Base-by-base conservation (phyloP, 345 rosid species). In the Eutrema japonicum region DNA sequence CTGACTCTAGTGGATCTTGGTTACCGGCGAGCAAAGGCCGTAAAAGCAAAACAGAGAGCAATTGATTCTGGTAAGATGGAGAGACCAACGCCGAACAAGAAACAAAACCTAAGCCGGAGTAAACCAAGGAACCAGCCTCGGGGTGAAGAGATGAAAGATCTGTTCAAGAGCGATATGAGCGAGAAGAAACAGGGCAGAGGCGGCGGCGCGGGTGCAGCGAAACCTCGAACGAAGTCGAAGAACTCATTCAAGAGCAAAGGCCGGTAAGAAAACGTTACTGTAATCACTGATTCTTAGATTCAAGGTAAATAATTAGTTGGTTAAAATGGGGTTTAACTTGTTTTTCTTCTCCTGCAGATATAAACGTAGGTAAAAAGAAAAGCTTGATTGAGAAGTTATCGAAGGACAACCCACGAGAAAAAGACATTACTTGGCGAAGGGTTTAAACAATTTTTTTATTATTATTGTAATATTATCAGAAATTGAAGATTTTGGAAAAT, bases 231-330 rank as follows among this genome's bases (percentile, higher is more conserved):
- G 56, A 91, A 86, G 81, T 72, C 95, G 8, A 86, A 84, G 80
- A 84, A 84, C 77, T 86, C 90, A 29, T 91, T 91, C 73, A 94
- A 91, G 86, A 94, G 98, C 92, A 91, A 94, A 79, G 86, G 89
- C 52, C 83, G 98, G 97, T 94, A 85, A 66, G 82, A 55, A 48
- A 62, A 33, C 6, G 10, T 43, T 33, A 12, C 50, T 62, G 16
- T 5, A 32, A 60, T 59, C 66, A 16, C 18, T 37, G 35, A 12
- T 29, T 53, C 57, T 53, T 53, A 12, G 4, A 54, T 54, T 52
- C 11, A 60, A 60, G 43, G 29, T 36, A 42, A 61, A 42, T 60
- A 29, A 13, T 62, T 37, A 6, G 68, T 4, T 49, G 13, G 11
- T 64, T 51, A 27, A 26, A 50, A 55, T 54, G 37, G 57, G n/a